Percentiles rank a stretch among this genome's conserved stretches.
Conservation (phyloP, 208 protist species). For the Trypanosoma congolense region DNA sequence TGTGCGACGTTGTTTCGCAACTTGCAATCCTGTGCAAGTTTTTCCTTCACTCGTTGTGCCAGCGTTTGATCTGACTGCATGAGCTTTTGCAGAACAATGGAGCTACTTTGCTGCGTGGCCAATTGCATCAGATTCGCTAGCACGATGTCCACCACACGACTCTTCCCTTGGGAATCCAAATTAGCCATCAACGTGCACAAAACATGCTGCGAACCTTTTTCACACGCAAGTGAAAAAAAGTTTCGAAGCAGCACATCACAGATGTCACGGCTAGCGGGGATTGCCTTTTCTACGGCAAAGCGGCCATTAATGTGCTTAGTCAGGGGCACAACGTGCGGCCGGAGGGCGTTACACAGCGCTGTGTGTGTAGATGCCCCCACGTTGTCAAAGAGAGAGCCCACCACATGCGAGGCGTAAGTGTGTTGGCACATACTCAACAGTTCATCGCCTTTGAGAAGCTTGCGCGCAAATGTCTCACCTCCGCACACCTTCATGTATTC, state of each 20-base stretch:
- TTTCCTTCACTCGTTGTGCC: slow-evolving; percentile 38
- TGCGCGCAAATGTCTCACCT: slow-evolving; percentile 47
- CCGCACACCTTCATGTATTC: slow-evolving; percentile 60
- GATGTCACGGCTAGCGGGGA: slow-evolving; percentile 71
- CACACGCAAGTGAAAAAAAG: slow-evolving; percentile 56
- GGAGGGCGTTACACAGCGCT: slow-evolving; percentile 60
- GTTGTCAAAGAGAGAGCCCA: slow-evolving; percentile 63
- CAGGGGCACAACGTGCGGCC: slow-evolving; percentile 45
- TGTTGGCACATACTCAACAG: slow-evolving; percentile 63
- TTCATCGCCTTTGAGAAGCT: slow-evolving; percentile 51
- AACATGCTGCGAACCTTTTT: slow-evolving; percentile 81
- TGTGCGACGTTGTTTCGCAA: slow-evolving; percentile 64
- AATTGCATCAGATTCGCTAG: slow-evolving; percentile 49
- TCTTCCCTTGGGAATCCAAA: slow-evolving; percentile 61
- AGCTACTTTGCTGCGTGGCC: slow-evolving; percentile 55
- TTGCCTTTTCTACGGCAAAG: slow-evolving; percentile 80
- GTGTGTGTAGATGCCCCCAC: slow-evolving; percentile 67
- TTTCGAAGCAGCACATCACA: slow-evolving; percentile 65
- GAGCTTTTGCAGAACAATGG: slow-evolving; percentile 79
- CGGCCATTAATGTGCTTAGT: slow-evolving; percentile 80
- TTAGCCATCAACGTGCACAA: slow-evolving; percentile 59
- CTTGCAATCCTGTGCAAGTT: slow-evolving; percentile 29
- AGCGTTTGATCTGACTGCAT: slow-evolving; percentile 59
- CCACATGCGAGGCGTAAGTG: slow-evolving; percentile 71
- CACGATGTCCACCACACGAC: slow-evolving; percentile 42